phyloP scores from a whole-genome alignment of 768 basidiomycete genomes.

The Boletus eberwhitei region DNA sequence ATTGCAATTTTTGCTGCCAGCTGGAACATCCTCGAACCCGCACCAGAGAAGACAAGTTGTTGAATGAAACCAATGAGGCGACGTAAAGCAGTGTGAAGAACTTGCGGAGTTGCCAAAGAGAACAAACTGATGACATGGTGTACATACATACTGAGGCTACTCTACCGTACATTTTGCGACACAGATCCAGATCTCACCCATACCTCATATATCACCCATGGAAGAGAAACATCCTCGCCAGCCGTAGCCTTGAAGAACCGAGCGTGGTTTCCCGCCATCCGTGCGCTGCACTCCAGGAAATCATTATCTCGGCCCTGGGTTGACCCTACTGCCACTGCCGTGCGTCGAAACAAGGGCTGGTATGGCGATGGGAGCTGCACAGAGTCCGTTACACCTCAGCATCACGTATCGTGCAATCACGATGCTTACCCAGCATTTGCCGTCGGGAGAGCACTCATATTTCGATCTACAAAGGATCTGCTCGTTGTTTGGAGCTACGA shows the following conservation, averaged over 20 bases:
- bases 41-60: conserved; percentile 1
- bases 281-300: conserved; percentile 28
- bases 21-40: conserved; percentile 21
- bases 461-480: conserved; percentile 27
- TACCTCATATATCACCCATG: conserved; percentile 40
- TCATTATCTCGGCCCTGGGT: not conserved
- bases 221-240: conserved; percentile 22
- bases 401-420: not conserved
- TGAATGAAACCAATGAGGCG: conserved; percentile 1
- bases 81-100: conserved; percentile 7
- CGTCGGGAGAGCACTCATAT: conserved; percentile 32
- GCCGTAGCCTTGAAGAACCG: conserved; percentile 32
- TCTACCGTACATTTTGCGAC: conserved; percentile 9
- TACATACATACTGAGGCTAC: not conserved
- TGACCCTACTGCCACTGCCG: not conserved
- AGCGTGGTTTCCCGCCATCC: conserved; percentile 15
- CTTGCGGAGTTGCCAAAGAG: conserved; percentile 19
- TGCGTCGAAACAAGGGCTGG: conserved; percentile 5
- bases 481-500: conserved; percentile 36
- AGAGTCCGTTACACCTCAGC: not conserved
- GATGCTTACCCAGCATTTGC: conserved; percentile 32
- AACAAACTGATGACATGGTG: not conserved
- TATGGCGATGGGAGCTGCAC: conserved; percentile 17
- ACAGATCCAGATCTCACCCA: conserved; percentile 35
- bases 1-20: conserved; percentile 15